phyloP scores from a whole-genome alignment of 1,284 basidiomycete species.

The Hemileia vastatrix region DNA sequence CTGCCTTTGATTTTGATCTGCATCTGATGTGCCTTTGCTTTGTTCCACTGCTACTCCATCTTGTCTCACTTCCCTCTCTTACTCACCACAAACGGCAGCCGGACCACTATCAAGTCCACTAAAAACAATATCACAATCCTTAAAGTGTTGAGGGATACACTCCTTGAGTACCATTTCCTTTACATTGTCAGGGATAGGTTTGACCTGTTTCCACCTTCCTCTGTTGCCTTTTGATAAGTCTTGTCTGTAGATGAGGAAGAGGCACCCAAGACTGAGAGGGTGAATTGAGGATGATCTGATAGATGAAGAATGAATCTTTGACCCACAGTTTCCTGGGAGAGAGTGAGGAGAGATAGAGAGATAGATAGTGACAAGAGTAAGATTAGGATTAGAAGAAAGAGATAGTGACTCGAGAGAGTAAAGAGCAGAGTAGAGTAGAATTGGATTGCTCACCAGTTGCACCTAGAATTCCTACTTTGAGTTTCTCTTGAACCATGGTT shows the following conservation, averaged over 20 bases:
- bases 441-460: conserved; percentile 61
- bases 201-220: conserved; percentile 81
- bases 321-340: conserved; percentile 32
- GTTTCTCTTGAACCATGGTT: conserved; percentile 38
- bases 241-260: conserved; percentile 81
- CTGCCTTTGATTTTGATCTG: too few species aligned
- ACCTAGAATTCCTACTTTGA: conserved; percentile 86
- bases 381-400: neutral
- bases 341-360: neutral
- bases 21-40: too few species aligned
- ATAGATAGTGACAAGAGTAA: neutral
- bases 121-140: conserved; percentile 78
- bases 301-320: conserved; percentile 74
- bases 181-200: conserved; percentile 62
- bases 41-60: too few species aligned
- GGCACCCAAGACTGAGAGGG: conserved; percentile 76
- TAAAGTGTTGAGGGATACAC: conserved; percentile 69
- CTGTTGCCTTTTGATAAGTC: conserved; percentile 64
- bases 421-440: neutral
- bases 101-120: conserved; percentile 91
- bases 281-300: conserved; percentile 80
- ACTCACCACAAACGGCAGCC: conserved; percentile 88
- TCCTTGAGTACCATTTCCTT: conserved; percentile 63
- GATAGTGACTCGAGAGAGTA: neutral
- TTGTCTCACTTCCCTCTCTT: too few species aligned